These are phyloP conservation scores for Fonsecaea nubica DNA, from an alignment of 2,329 filamentous ascomycete genomes.

Conservation along the genomic window DNA sequence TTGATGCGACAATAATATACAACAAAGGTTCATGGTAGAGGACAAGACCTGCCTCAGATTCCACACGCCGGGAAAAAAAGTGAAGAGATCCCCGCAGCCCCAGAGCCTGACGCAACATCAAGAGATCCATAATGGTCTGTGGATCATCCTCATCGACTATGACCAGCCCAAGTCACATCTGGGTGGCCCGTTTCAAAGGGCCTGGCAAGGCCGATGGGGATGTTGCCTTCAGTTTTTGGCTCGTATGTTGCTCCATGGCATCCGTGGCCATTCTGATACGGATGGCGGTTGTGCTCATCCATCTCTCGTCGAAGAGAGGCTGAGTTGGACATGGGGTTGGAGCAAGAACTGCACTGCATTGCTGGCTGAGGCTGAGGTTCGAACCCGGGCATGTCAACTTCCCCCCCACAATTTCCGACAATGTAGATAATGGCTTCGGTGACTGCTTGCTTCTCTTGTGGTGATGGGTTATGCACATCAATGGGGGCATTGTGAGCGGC, in stretches of 20 bases:
- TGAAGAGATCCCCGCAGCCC: neutral
- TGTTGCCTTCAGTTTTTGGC: slow-evolving; percentile 5
- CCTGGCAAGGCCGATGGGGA: neutral
- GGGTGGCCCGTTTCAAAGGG: neutral
- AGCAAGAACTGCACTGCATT: slow-evolving; percentile 19
- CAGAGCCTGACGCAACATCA: neutral
- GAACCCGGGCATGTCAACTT: slow-evolving; percentile 20
- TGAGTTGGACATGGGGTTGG: neutral
- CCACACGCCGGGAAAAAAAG: neutral
- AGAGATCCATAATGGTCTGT: neutral
- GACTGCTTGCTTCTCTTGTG: slow-evolving; percentile 16
- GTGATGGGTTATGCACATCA: slow-evolving; percentile 18
- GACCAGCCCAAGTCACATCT: neutral
- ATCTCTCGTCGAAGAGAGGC: neutral
- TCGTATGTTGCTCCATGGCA: neutral
- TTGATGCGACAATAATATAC: neutral
- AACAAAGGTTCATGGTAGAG: neutral
- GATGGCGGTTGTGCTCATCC: slow-evolving; percentile 8
- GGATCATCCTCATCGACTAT: neutral
- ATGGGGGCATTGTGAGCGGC: neutral
- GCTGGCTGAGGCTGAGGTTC: neutral
- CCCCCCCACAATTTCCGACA: slow-evolving; percentile 22
- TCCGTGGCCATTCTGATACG: neutral
- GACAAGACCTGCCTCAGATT: neutral
- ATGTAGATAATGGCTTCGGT: slow-evolving; percentile 15